Conservation (phyloP, 768 basidiomycete genomes). For the Pisolithus albus region DNA sequence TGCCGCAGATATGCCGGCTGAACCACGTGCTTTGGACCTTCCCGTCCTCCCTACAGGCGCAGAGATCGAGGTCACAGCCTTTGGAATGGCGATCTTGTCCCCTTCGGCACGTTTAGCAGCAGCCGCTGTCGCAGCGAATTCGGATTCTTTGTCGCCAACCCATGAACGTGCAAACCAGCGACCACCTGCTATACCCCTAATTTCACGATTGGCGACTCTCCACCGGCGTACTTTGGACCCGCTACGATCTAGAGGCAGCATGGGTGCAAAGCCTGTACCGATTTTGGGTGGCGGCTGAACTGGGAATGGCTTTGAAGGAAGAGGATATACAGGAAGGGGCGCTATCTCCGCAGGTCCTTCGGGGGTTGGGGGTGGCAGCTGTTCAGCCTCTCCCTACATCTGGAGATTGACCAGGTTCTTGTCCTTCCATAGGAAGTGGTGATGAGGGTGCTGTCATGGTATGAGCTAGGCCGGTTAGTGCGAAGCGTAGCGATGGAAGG, state of each 20-base stretch:
- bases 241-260: conserved; percentile 59
- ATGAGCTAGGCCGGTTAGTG: conserved; percentile 36
- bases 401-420: conserved; percentile 34
- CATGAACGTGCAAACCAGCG: conserved; percentile 76
- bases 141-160: conserved; percentile 80
- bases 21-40: conserved; percentile 34
- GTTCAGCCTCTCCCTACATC: conserved; percentile 40
- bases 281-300: conserved; percentile 76
- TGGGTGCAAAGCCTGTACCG: conserved; percentile 62
- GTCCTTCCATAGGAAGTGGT: conserved; percentile 45
- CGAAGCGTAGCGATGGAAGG: neutral
- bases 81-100: conserved; percentile 27
- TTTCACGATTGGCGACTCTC: conserved; percentile 69
- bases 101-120: conserved; percentile 25
- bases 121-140: conserved; percentile 37
- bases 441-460: conserved; percentile 71
- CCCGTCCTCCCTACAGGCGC: conserved; percentile 38
- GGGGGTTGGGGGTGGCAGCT: conserved; percentile 22
- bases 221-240: conserved; percentile 60
- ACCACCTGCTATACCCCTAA: conserved; percentile 76
- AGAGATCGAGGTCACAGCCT: conserved; percentile 41
- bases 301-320: conserved; percentile 78
- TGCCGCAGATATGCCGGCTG: conserved; percentile 41
- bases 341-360: conserved; percentile 40
- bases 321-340: conserved; percentile 66